Evolutionary conservation across 805 yeast species (phyloP).

Genomic region (Kazachstania africana): DNA sequence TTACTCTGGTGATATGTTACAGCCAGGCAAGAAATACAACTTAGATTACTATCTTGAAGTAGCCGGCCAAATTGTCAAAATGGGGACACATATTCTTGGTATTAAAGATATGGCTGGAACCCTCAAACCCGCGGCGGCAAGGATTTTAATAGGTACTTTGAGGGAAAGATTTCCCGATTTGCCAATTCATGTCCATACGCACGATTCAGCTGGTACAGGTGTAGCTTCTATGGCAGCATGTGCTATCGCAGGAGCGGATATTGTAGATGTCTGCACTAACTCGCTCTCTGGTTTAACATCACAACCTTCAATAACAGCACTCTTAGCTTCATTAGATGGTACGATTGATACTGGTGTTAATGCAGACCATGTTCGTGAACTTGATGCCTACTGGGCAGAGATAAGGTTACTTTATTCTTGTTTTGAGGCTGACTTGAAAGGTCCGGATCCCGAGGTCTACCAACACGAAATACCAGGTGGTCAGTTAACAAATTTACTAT

Average conservation of each 20-base stretch:
- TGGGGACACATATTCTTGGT: constrained; percentile 96
- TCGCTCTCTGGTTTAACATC: constrained; percentile 98
- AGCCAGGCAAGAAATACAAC: constrained; percentile 92
- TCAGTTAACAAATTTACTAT: constrained; percentile 90
- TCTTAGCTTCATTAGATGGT: constrained; percentile 86
- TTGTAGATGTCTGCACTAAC: constrained; percentile 93
- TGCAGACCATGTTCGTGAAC: constrained; percentile 56
- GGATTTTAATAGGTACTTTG: constrained; percentile 61
- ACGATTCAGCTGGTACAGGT: constrained; percentile 99
- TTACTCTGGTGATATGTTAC: constrained; percentile 97
- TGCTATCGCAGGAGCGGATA: constrained; percentile 95
- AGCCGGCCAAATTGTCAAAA: constrained; percentile 69
- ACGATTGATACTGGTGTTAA: constrained; percentile 64
- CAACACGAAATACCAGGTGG: constrained; percentile 99
- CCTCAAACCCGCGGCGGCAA: constrained; percentile 89
- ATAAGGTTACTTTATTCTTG: constrained; percentile 94
- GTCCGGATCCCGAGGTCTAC: constrained; percentile 99
- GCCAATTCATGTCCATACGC: constrained; percentile 98
- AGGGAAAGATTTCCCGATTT: constrained; percentile 82
- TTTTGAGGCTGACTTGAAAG: constrained; percentile 96
- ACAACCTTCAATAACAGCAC: constrained; percentile 91
- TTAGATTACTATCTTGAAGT: constrained; percentile 76
- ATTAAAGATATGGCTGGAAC: constrained; percentile 99
- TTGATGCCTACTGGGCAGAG: constrained; percentile 97
- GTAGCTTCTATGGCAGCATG: constrained; percentile 93